Base-by-base conservation (phyloP, 176 grass and related monocot genomes). In the Oryza meyeriana region DNA sequence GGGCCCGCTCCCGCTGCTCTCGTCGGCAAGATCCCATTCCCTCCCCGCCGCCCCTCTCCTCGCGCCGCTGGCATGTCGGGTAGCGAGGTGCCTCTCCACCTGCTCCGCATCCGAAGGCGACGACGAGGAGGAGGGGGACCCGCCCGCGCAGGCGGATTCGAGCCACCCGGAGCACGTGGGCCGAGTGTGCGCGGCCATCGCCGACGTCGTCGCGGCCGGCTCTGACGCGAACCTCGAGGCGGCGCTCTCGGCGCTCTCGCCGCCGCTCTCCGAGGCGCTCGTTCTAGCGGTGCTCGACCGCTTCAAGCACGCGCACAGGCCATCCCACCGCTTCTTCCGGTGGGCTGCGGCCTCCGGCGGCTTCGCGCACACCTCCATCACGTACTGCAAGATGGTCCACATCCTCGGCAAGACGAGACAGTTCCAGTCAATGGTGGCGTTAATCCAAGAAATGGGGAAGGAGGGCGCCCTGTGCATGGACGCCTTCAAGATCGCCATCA, bases 361-460 rank as follows among this genome's bases (percentile, higher is more conserved):
- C 40, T 91, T 88, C 64, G 24, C 12, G 10, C 92, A 94, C 84
- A 88, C 72, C 26, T 18, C 78, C 8, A n/a, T 52, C 55, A 93
- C 94, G 24, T 97, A 93, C 77, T 91, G 82, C 83, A 93, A 91
- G 88, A 97, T 97, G 91, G 35, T 93, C 1, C 61, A 83, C 32
- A 81, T 97, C 39, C 77, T 97, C 1, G 91, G 90, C 24, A 94
- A 87, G 85, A 82, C 75, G 24, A 87, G 90, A 61, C 95, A 94
- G 79, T 98, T 98, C 66, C 86, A 91, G 74, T 86, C 71, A 1
- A 78, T 94, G 88, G 90, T 94, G 33, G 78, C 82, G 0, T 71
- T 98, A 8, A 66, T 98, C 38, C 90, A 93, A 66, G 95, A 98
- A 84, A 94, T 94, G 92, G 95, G 90, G 20, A 89, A 70, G 33